Evolutionary conservation across 768 basidiomycete genomes (phyloP).

Genomic region (Pulveroboletus sp.): DNA sequence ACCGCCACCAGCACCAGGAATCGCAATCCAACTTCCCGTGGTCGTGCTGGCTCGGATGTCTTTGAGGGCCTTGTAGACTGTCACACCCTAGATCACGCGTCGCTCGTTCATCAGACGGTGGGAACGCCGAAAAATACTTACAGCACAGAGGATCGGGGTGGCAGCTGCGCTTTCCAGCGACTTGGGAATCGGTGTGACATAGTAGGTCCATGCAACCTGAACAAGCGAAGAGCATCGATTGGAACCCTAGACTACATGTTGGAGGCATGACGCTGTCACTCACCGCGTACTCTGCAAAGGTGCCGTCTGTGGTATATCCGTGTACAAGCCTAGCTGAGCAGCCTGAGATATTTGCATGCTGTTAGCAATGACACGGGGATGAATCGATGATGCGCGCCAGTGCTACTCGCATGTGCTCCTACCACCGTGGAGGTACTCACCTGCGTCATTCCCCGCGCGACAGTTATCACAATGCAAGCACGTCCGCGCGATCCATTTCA

Average conservation of each 20-base stretch:
- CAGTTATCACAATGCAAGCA: conserved; percentile 43
- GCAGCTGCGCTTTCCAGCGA: conserved; percentile 38
- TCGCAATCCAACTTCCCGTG: conserved; percentile 38
- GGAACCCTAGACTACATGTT: background rate
- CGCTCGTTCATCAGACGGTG: background rate
- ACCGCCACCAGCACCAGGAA: conserved; percentile 40
- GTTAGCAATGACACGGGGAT: background rate
- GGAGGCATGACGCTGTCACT: background rate
- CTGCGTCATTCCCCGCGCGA: conserved; percentile 33
- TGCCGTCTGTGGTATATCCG: conserved; percentile 44
- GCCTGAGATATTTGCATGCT: too few species aligned
- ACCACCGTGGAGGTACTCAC: conserved; percentile 21
- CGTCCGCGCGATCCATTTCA: conserved; percentile 40
- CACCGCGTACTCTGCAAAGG: conserved; percentile 39
- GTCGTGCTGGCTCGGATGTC: conserved; percentile 21
- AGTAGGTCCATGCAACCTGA: conserved; percentile 33
- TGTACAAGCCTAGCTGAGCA: conserved; percentile 4
- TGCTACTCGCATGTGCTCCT: background rate
- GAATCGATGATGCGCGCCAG: background rate
- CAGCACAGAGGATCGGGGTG: conserved; percentile 43
- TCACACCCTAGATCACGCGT: conserved; percentile 29
- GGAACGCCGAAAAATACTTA: conserved; percentile 10
- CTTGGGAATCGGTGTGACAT: conserved; percentile 45
- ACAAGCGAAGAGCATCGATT: background rate
- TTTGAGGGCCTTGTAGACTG: conserved; percentile 47